Base-by-base conservation (phyloP, 306 rosid species). In the Rosa persica region DNA sequence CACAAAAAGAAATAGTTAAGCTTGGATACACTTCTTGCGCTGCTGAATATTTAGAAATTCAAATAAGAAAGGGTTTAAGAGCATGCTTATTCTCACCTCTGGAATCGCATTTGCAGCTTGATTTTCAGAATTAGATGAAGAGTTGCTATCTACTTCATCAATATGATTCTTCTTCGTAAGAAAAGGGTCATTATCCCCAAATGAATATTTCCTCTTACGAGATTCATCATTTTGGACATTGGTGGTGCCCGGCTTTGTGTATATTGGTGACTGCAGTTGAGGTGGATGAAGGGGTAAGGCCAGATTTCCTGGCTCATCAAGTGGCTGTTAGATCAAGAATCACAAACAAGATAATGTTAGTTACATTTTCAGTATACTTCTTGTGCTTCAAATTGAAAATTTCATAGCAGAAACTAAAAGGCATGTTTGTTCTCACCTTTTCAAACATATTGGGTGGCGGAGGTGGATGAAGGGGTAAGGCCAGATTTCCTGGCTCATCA, bases 11-110 rank as follows among this genome's bases (percentile, higher is more conserved):
- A 70, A 4, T 40, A 25, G 82, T 34, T 27, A 78, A 38, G 51
- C 73, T 5, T 64, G 42, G 19, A 64, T 72, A 51, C 34, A 64
- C 72, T 78, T 75, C 20, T 19, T 19, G 39, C 36, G 42, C 46
- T 68, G 30, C 48, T 49, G 39, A 49, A 60, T 46, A 49, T 47
- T 40, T 30, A 39, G 40, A 49, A 43, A 16, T 79, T 60, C 46
- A 64, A 25, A 64, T 55, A 30, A 34, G 75, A 68, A 30, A 5
- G 20, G 20, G n/a, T 13, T 27, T 78, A n/a, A 36, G 70, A 68
- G 36, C 23, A 80, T 62, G 43, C 66, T 82, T 65, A 72, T 68
- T 67, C 92, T 86, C 74, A 91, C 93, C 82, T 58, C 74, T 22
- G 61, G 51, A 78, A 20, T 69, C 6, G 4, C 1, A 48, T 22